These are phyloP conservation scores for Anisodus tanguticus DNA, from an alignment of 257 asterid species.

Conservation along the genomic window DNA sequence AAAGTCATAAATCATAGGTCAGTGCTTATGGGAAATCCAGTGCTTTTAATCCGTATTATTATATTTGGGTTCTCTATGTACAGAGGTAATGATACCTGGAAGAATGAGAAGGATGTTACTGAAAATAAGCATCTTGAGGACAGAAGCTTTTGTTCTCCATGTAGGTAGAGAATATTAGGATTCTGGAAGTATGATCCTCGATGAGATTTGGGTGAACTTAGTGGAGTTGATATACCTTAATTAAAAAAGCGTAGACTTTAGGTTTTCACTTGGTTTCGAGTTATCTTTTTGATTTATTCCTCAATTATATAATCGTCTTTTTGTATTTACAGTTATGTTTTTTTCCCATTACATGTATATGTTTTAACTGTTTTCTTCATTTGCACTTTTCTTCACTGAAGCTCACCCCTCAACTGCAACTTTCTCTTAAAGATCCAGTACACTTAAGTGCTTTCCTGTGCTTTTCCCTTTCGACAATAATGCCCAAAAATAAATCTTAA, in stretches of 20 bases:
- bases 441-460: neutral
- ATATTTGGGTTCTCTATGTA: neutral
- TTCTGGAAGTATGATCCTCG: neutral
- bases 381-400: neutral
- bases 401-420: neutral
- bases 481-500: neutral
- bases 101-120: neutral
- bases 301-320: neutral
- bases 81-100: neutral
- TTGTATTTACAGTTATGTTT: neutral
- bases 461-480: constrained; percentile 4
- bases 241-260: neutral
- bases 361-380: neutral
- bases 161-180: neutral
- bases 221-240: neutral
- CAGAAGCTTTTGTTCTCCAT: neutral
- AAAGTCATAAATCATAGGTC: neutral
- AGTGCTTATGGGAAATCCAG: neutral
- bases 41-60: neutral
- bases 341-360: neutral
- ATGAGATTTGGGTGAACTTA: neutral
- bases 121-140: neutral
- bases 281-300: neutral
- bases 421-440: neutral
- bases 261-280: neutral